Conservation (phyloP, 2,329 filamentous ascomycete species). For the Aspergillus pseudoterreus region DNA sequence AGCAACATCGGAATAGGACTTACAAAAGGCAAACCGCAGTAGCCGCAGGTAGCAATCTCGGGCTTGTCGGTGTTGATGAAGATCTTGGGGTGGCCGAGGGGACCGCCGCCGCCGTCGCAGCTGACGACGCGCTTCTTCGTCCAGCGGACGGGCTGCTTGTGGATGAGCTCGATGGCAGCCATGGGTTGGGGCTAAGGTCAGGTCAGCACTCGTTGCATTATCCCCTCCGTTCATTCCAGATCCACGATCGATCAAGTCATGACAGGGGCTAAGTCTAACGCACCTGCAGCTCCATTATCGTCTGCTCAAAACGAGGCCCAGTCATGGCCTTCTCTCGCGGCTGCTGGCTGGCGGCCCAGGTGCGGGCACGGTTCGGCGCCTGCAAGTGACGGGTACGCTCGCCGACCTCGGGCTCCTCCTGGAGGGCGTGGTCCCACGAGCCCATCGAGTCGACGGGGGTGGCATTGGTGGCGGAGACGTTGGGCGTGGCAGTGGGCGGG, state of each 20-base stretch:
- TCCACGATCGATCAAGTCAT: no score
- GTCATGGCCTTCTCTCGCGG: conserved; percentile 80
- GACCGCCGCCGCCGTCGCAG: conserved; percentile 90
- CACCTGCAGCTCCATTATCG: conserved; percentile 88
- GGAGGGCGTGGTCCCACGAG: conserved; percentile 50
- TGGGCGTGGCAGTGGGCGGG: conserved; percentile 43
- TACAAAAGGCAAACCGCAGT: conserved; percentile 93
- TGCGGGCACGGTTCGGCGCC: conserved; percentile 76
- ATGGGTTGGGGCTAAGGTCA: conserved; percentile 71
- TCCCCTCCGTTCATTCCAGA: no score
- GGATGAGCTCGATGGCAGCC: conserved; percentile 91
- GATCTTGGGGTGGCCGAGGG: conserved; percentile 83
- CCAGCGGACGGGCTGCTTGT: conserved; percentile 93
- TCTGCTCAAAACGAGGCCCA: conserved; percentile 95
- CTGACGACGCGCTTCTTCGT: conserved; percentile 74
- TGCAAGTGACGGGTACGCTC: conserved; percentile 63
- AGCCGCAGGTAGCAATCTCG: conserved; percentile 83
- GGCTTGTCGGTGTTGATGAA: conserved; percentile 99
- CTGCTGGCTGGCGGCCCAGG: conserved; percentile 86
- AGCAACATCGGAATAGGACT: conserved; percentile 37
- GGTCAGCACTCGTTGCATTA: no score
- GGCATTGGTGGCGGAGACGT: conserved; percentile 61
- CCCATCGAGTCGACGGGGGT: conserved; percentile 48
- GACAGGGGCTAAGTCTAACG: conserved; percentile 22
- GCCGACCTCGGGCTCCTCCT: conserved; percentile 53